Conservation (phyloP, 306 rosid species). For the Arachis hypogaea region DNA sequence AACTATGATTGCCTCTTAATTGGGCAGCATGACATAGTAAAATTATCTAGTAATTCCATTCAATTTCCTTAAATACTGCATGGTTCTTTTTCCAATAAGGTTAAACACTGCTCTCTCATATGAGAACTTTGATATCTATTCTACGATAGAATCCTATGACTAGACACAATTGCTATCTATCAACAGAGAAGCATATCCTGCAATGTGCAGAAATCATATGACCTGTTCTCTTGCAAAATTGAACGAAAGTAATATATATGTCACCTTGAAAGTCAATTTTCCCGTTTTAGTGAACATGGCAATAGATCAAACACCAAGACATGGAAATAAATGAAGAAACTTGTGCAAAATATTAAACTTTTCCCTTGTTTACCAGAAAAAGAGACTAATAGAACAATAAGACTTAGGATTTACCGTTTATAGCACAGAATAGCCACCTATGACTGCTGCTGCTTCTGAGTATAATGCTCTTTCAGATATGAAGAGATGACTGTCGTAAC, state of each 20-base stretch:
- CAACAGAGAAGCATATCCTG: no score
- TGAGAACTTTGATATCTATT: background rate
- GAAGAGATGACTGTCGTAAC: constrained; percentile 26
- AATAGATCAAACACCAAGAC: no score
- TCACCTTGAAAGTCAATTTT: background rate
- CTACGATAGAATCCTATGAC: background rate
- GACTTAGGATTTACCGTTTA: no score
- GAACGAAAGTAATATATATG: background rate
- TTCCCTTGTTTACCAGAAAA: background rate
- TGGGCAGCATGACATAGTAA: background rate
- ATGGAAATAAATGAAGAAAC: background rate
- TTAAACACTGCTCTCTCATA: background rate
- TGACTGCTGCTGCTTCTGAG: constrained; percentile 8
- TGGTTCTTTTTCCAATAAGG: background rate
- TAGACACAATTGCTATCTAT: background rate
- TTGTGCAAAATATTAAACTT: background rate
- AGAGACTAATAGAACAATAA: background rate
- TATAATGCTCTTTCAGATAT: background rate
- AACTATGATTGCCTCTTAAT: background rate
- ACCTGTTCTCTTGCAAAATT: no score
- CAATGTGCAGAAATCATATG: no score
- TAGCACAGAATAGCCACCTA: constrained; percentile 7
- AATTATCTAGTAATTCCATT: background rate
- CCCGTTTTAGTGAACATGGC: background rate
- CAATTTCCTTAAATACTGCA: background rate